A percentile compares a stretch with the other conserved stretches of the same genome.
These are phyloP conservation scores for Ganoderma boninense DNA, from an alignment of 1,284 basidiomycete genomes.

Conservation along the genomic window DNA sequence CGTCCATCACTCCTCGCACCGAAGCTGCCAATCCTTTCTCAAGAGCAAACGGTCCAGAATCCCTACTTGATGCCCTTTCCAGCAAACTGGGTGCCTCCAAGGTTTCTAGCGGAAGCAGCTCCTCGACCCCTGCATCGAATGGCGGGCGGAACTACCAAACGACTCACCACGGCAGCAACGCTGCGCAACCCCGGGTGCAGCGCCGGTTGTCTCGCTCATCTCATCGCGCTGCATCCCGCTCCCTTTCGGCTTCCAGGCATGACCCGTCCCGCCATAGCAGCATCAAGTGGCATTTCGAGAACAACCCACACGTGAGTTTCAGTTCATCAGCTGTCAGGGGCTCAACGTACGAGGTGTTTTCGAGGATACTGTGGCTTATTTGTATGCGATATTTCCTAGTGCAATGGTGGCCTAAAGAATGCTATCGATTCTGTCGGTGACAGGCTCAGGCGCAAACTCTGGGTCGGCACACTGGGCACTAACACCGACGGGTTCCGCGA, in stretches of 20 bases:
- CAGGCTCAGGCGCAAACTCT: constrained; percentile 64
- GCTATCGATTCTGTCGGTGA: constrained; percentile 73
- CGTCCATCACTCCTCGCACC: constrained; percentile 46
- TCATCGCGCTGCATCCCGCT: constrained; percentile 47
- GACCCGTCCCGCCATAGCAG: constrained; percentile 33
- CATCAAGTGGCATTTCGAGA: constrained; percentile 64
- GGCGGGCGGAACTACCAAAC: constrained; percentile 38
- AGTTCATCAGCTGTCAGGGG: neutral
- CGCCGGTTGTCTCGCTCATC: constrained; percentile 40
- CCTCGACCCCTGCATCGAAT: constrained; percentile 22
- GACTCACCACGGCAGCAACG: constrained; percentile 39
- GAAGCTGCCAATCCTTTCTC: constrained; percentile 51
- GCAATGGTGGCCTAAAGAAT: constrained; percentile 84
- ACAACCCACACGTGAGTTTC: constrained; percentile 60
- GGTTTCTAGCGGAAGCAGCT: constrained; percentile 23
- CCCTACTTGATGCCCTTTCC: constrained; percentile 34
- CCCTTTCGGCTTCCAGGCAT: constrained; percentile 61
- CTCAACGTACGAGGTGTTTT: neutral
- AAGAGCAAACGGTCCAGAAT: constrained; percentile 33
- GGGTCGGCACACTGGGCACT: constrained; percentile 84
- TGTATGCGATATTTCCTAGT: constrained; percentile 33
- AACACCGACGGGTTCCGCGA: constrained; percentile 70
- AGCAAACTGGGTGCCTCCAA: constrained; percentile 27
- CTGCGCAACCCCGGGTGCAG: constrained; percentile 37
- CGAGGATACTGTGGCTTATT: neutral